phyloP scores from a whole-genome alignment of 352 stramenopile species.

The Phytophthora multivora region DNA sequence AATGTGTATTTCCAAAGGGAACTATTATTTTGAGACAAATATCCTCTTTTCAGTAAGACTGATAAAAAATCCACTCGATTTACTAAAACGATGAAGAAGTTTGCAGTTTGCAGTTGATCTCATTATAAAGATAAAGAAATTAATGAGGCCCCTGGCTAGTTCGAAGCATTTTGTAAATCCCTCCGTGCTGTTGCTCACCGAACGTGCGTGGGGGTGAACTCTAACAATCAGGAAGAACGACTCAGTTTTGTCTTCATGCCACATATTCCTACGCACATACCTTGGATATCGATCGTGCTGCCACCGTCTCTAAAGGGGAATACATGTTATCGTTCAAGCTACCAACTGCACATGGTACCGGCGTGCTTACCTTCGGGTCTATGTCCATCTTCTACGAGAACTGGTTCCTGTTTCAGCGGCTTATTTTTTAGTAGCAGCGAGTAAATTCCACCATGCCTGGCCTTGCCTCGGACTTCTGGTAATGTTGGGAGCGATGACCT shows the following conservation, averaged over 20 bases:
- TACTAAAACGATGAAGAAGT: too few species aligned
- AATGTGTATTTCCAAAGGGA: too few species aligned
- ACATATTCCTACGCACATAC: neutral
- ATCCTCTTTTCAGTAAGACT: neutral
- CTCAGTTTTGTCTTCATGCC: neutral
- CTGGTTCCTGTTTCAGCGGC: slow-evolving; percentile 45
- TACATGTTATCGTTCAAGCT: neutral
- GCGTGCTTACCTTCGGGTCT: slow-evolving; percentile 21
- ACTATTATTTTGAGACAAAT: neutral
- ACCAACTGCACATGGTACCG: neutral
- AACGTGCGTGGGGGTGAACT: slow-evolving; percentile 40
- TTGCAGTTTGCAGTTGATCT: neutral
- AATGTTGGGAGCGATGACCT: slow-evolving; percentile 21
- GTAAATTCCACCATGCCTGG: slow-evolving; percentile 81
- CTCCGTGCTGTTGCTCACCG: slow-evolving; percentile 58
- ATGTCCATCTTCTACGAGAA: slow-evolving; percentile 59
- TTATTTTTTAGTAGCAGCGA: slow-evolving; percentile 75
- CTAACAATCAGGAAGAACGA: slow-evolving; percentile 11
- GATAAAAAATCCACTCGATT: too few species aligned
- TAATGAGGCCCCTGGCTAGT: slow-evolving; percentile 13
- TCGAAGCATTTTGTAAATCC: slow-evolving; percentile 78
- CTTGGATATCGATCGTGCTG: slow-evolving; percentile 21
- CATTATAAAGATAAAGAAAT: slow-evolving; percentile 1
- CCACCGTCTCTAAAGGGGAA: slow-evolving; percentile 4
- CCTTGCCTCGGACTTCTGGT: slow-evolving; percentile 51